phyloP scores from a whole-genome alignment of 176 grass and related monocot genomes.

The Zea luxurians region DNA sequence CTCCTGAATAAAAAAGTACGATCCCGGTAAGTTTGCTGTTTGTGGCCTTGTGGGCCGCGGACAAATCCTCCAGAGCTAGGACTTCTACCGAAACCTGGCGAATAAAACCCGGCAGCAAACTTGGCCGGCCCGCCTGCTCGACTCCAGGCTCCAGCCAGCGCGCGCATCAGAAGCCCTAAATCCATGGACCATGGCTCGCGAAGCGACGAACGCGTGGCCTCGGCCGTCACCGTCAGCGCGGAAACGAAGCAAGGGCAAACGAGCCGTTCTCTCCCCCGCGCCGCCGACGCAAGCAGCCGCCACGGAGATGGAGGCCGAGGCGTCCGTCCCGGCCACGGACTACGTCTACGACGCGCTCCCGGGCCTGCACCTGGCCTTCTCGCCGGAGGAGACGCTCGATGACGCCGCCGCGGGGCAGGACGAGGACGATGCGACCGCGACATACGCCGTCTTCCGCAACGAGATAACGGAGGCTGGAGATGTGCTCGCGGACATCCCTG shows the following conservation, averaged over 20 bases:
- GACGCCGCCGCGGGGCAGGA: constrained; percentile 6
- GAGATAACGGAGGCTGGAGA: constrained; percentile 64
- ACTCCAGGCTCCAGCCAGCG: neutral
- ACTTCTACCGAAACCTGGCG: neutral
- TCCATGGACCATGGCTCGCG: constrained; percentile 41
- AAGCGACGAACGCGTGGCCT: constrained; percentile 13
- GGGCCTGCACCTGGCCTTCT: constrained; percentile 40
- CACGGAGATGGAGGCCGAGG: constrained; percentile 30
- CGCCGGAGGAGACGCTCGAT: constrained; percentile 15
- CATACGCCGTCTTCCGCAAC: constrained; percentile 81
- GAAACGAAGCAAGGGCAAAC: constrained; percentile 31
- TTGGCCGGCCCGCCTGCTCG: neutral
- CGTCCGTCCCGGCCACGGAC: neutral
- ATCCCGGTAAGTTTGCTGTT: neutral
- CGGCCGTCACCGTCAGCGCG: neutral
- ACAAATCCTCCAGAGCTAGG: constrained; percentile 15
- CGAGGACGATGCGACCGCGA: constrained; percentile 35
- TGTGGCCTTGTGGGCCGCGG: constrained; percentile 24
- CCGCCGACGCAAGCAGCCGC: constrained; percentile 31
- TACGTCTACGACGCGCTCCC: constrained; percentile 73
- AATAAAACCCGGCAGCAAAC: neutral
- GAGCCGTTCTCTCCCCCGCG: constrained; percentile 1
- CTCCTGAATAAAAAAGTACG: neutral
- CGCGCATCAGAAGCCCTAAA: neutral
- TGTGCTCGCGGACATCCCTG: constrained; percentile 45